phyloP scores from a whole-genome alignment of 139 green algal genomes.

The Coelastrella sp. region DNA sequence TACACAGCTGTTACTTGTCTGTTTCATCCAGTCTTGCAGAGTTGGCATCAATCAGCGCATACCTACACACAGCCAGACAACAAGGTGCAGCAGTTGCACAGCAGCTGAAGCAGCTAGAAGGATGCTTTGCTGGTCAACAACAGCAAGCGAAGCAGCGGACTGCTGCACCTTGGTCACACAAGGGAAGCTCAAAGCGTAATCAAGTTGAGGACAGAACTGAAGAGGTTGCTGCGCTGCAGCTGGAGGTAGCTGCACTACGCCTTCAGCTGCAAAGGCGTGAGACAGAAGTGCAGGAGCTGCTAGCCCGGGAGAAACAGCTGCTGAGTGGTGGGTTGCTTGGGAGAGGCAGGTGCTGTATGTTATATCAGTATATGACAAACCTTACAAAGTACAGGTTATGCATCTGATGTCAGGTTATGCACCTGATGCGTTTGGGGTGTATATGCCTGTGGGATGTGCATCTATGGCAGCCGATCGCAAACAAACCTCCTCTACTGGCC shows the following conservation, averaged over 20 bases:
- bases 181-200: background rate
- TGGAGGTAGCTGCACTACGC: conserved; percentile 1
- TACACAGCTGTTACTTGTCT: background rate
- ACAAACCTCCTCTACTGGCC: background rate
- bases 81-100: background rate
- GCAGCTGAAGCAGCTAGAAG: conserved; percentile 8
- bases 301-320: conserved; percentile 22
- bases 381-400: too few relatives aligned
- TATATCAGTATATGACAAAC: background rate
- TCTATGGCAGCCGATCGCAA: background rate
- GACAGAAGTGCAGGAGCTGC: conserved; percentile 2
- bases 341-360: too few relatives aligned
- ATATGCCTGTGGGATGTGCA: too few relatives aligned
- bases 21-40: conserved; percentile 1
- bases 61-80: background rate
- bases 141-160: background rate
- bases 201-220: background rate
- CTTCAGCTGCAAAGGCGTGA: conserved; percentile 10
- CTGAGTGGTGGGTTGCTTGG: conserved; percentile 19
- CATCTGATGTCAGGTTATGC: too few relatives aligned
- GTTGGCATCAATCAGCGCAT: conserved; percentile 14
- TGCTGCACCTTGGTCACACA: background rate
- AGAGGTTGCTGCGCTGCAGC: background rate
- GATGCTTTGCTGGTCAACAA: background rate
- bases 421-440: too few relatives aligned